Percentiles rank a stretch among this genome's conserved stretches.
Evolutionary conservation across 805 yeast species (phyloP).

Genomic region (Schwanniomyces pseudopolymorphus): DNA sequence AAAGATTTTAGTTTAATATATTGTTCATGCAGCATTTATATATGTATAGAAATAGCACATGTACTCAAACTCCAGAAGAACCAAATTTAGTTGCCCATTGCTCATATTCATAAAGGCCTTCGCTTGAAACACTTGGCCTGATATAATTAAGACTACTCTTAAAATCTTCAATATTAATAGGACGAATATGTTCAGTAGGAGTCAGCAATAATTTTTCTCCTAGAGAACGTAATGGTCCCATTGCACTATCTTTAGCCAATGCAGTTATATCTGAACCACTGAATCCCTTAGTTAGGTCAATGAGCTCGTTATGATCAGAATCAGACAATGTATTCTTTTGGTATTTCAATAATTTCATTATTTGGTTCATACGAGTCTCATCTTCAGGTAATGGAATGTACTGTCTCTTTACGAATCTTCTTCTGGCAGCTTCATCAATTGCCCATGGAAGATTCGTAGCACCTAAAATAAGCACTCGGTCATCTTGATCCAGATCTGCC

Average conservation of each 20-base stretch:
- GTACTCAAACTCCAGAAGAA: slow-evolving; percentile 70
- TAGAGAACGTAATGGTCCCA: slow-evolving; percentile 91
- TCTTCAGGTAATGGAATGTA: slow-evolving; percentile 92
- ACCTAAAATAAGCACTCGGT: slow-evolving; percentile 83
- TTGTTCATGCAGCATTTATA: neutral
- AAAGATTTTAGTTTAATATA: neutral
- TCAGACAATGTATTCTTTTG: slow-evolving; percentile 72
- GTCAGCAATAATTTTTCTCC: slow-evolving; percentile 78
- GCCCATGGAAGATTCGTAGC: slow-evolving; percentile 98
- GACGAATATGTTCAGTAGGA: slow-evolving; percentile 73
- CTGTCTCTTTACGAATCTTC: slow-evolving; percentile 87
- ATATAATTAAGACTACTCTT: slow-evolving; percentile 71
- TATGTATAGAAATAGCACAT: neutral
- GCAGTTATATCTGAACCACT: slow-evolving; percentile 96
- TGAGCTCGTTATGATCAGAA: slow-evolving; percentile 58
- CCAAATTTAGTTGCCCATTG: slow-evolving; percentile 88
- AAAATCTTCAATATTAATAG: slow-evolving; percentile 74
- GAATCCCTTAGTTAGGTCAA: slow-evolving; percentile 69
- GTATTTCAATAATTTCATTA: slow-evolving; percentile 61
- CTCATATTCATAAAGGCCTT: slow-evolving; percentile 77
- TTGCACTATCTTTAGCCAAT: slow-evolving; percentile 93
- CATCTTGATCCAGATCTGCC: slow-evolving; percentile 44
- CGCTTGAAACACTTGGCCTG: slow-evolving; percentile 83
- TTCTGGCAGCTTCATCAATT: slow-evolving; percentile 93
- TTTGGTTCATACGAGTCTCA: slow-evolving; percentile 74